Evolutionary conservation across 805 yeast genomes (phyloP).

Genomic region (Wickerhamiella parazyma): DNA sequence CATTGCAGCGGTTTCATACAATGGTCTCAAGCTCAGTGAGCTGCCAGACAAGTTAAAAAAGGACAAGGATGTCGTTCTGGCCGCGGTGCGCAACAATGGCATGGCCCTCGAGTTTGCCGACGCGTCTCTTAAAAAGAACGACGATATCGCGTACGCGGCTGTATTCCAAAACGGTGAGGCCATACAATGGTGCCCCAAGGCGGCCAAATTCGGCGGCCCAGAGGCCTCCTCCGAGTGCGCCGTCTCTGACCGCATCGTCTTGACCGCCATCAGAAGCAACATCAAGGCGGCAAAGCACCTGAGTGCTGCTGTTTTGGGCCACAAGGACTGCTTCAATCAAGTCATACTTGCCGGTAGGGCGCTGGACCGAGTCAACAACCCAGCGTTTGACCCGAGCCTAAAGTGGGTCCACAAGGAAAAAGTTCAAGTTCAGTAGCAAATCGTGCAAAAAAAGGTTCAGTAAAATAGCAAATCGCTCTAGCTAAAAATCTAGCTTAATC

Average conservation of each 20-base stretch:
- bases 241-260: not conserved
- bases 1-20: not conserved
- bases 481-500: not conserved
- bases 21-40: not conserved
- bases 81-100: constrained; percentile 1
- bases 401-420: no score
- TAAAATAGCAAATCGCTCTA: not conserved
- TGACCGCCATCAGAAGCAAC: not conserved
- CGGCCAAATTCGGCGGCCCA: not conserved
- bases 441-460: no score
- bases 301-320: not conserved
- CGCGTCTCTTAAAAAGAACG: not conserved
- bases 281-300: not conserved
- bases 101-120: not conserved
- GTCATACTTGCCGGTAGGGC: not conserved
- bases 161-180: not conserved
- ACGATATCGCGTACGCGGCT: not conserved
- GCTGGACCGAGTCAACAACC: not conserved
- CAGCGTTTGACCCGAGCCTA: no score
- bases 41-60: not conserved
- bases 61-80: not conserved
- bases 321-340: not conserved
- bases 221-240: not conserved
- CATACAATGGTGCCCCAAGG: not conserved
- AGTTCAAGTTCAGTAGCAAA: no score